A percentile compares a stretch with the other conserved stretches of the same genome.
Evolutionary conservation across 805 yeast genomes (phyloP).

Genomic region (Saccharomyces cerevisiae): DNA sequence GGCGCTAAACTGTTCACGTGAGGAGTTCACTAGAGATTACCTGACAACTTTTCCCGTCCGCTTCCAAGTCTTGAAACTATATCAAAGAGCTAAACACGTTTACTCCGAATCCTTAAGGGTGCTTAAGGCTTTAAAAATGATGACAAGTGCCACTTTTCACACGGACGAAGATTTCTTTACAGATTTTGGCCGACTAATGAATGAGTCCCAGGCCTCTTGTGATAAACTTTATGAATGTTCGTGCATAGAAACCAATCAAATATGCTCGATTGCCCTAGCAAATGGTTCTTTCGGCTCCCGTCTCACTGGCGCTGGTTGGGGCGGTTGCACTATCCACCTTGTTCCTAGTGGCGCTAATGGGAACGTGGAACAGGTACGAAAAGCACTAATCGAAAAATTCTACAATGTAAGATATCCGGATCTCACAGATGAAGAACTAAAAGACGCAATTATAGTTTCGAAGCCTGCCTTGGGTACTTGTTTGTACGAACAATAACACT

Average conservation of each 20-base stretch:
- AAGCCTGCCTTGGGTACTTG: conserved; percentile 49
- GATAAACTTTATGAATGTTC: conserved; percentile 45
- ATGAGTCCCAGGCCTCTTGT: conserved; percentile 50
- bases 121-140: conserved; percentile 38
- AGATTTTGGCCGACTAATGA: conserved; percentile 48
- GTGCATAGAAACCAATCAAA: conserved; percentile 43
- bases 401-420: conserved; percentile 42
- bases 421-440: conserved; percentile 38
- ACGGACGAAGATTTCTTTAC: conserved; percentile 30
- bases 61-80: conserved; percentile 46
- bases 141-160: conserved; percentile 20
- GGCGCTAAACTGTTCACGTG: conserved; percentile 35
- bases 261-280: conserved; percentile 45
- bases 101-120: conserved; percentile 55
- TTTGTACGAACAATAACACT: conserved; percentile 18
- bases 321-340: conserved; percentile 65
- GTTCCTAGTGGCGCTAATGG: conserved; percentile 27
- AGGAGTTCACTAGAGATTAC: conserved; percentile 38
- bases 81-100: conserved; percentile 55
- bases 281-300: conserved; percentile 61
- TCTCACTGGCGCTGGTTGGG: conserved; percentile 77
- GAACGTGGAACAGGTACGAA: conserved; percentile 31
- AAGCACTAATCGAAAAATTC: conserved; percentile 44
- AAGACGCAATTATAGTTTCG: conserved; percentile 46
- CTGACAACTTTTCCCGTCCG: conserved; percentile 50